A percentile compares a stretch with the other conserved stretches of the same genome.
Evolutionary conservation across 148 eudicot species (phyloP).

Genomic region (Rhododendron kiyosumense): DNA sequence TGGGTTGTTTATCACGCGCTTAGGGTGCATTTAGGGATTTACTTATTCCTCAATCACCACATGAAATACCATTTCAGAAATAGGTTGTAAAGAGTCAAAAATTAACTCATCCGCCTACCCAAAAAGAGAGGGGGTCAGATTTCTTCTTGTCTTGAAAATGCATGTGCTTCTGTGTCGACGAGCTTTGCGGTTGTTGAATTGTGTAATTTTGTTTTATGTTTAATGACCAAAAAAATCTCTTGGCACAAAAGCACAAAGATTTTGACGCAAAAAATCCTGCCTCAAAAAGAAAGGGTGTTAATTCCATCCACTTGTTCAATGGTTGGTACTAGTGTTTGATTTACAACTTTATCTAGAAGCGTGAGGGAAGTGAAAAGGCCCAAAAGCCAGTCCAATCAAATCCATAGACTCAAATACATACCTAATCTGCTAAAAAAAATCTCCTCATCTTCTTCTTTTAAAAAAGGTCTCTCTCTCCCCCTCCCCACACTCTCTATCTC

Average conservation of each 20-base stretch:
- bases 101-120: background rate
- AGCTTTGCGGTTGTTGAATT: no score
- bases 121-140: background rate
- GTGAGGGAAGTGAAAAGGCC: background rate
- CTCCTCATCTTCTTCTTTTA: background rate
- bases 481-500: background rate
- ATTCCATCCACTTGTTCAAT: background rate
- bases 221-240: no score
- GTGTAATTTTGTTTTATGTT: no score
- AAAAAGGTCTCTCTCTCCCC: background rate
- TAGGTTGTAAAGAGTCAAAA: background rate
- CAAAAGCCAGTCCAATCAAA: background rate
- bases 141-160: no score
- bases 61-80: background rate
- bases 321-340: background rate
- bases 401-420: background rate
- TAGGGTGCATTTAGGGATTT: background rate
- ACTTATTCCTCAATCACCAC: background rate
- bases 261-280: no score
- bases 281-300: background rate
- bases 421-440: background rate
- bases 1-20: background rate
- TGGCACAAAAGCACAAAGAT: fast-evolving
- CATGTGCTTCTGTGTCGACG: no score
- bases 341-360: background rate